Evolutionary conservation across 2,329 filamentous ascomycete genomes (phyloP).

Genomic region (Aspergillus sp.): DNA sequence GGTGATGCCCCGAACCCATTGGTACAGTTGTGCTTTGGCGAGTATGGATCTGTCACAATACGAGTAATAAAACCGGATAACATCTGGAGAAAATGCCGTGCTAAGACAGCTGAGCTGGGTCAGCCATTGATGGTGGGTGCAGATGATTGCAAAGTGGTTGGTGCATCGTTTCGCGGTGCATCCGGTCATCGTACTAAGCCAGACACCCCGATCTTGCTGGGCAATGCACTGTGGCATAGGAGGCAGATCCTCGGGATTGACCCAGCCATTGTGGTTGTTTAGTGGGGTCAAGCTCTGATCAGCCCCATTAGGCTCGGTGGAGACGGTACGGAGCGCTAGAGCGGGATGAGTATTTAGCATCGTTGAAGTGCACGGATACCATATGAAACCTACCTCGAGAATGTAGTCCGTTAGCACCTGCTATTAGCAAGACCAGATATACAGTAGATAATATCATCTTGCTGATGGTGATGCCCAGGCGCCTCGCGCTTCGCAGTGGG

Average conservation of each 20-base stretch:
- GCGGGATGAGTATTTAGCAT: too few species aligned
- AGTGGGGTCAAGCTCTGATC: background rate
- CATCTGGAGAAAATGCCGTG: background rate
- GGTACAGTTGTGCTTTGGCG: constrained; percentile 15
- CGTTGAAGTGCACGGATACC: too few species aligned
- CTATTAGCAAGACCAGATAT: too few species aligned
- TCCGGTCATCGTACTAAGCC: constrained; percentile 3
- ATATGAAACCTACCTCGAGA: too few species aligned
- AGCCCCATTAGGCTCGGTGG: too few species aligned
- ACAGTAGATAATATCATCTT: too few species aligned
- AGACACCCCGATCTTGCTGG: constrained; percentile 14
- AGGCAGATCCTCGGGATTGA: constrained; percentile 10
- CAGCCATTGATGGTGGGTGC: constrained; percentile 15
- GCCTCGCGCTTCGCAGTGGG: too few species aligned
- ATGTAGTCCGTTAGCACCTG: too few species aligned
- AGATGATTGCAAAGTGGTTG: background rate
- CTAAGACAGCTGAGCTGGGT: constrained; percentile 15
- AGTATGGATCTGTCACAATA: constrained; percentile 13
- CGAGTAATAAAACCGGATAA: constrained; percentile 7
- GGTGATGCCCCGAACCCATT: constrained; percentile 10
- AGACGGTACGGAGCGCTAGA: too few species aligned
- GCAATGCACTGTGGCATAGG: constrained; percentile 15
- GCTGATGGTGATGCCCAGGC: too few species aligned
- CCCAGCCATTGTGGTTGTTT: constrained; percentile 13
- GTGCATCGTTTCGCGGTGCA: constrained; percentile 13